These are phyloP conservation scores for Ceratocystis eucalypticola DNA, from an alignment of 2,329 filamentous ascomycete genomes.

Conservation along the genomic window DNA sequence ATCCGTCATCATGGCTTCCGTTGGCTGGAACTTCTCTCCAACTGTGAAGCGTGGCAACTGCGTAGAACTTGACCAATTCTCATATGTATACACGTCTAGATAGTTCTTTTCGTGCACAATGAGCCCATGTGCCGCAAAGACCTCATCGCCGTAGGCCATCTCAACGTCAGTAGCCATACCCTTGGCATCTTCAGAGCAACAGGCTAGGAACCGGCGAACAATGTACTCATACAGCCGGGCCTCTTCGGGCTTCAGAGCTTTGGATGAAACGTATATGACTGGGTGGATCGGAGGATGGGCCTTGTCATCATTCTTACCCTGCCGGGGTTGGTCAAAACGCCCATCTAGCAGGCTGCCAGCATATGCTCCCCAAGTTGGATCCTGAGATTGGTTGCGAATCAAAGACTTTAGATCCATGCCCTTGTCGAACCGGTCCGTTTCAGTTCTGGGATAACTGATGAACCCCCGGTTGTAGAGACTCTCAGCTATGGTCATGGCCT, in stretches of 20 bases:
- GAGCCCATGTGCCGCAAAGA: slow-evolving; percentile 69
- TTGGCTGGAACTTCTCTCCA: slow-evolving; percentile 74
- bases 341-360: slow-evolving; percentile 63
- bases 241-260: slow-evolving; percentile 52
- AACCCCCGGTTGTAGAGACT: slow-evolving; percentile 83
- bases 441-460: slow-evolving; percentile 94
- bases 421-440: slow-evolving; percentile 88
- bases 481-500: slow-evolving; percentile 81
- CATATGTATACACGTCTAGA: slow-evolving; percentile 88
- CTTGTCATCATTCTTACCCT: slow-evolving; percentile 83
- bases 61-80: slow-evolving; percentile 84
- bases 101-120: slow-evolving; percentile 83
- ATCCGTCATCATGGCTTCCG: slow-evolving; percentile 76
- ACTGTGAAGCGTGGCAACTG: slow-evolving; percentile 66
- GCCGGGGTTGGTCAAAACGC: slow-evolving; percentile 65
- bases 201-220: slow-evolving; percentile 79
- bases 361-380: slow-evolving; percentile 65
- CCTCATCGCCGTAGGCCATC: slow-evolving; percentile 69
- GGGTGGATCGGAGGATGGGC: slow-evolving; percentile 96
- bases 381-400: slow-evolving; percentile 70
- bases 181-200: slow-evolving; percentile 86
- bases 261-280: slow-evolving; percentile 63
- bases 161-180: slow-evolving; percentile 77
- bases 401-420: slow-evolving; percentile 72
- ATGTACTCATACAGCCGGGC: slow-evolving; percentile 83